These are phyloP conservation scores for Sistotremastrum niveocremeum DNA, from an alignment of 768 basidiomycete genomes.

Conservation along the genomic window DNA sequence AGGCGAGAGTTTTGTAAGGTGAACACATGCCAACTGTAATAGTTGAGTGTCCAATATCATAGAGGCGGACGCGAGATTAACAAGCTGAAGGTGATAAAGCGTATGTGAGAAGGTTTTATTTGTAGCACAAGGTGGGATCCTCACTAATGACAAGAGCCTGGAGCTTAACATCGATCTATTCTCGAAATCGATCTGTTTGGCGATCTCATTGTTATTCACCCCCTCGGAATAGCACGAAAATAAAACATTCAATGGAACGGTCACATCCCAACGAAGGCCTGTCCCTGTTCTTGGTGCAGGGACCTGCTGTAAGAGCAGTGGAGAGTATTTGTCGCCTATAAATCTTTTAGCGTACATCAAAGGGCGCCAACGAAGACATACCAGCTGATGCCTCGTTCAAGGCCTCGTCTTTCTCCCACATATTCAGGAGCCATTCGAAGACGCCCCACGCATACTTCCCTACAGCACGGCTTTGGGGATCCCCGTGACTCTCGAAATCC, in stretches of 20 bases:
- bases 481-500: neutral
- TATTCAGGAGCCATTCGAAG: constrained; percentile 50
- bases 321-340: constrained; percentile 29
- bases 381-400: constrained; percentile 20
- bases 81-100: constrained; percentile 12
- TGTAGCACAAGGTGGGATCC: constrained; percentile 2
- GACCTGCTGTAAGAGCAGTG: constrained; percentile 44
- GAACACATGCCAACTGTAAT: constrained; percentile 12
- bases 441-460: constrained; percentile 56
- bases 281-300: constrained; percentile 35
- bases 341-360: constrained; percentile 4
- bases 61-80: constrained; percentile 20
- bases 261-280: constrained; percentile 42
- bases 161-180: constrained; percentile 15
- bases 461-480: constrained; percentile 18
- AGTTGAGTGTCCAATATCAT: constrained; percentile 19
- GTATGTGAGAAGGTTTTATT: neutral
- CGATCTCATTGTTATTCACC: neutral
- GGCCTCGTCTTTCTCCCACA: constrained; percentile 59
- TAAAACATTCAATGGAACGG: constrained; percentile 33
- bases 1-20: constrained; percentile 1
- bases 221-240: constrained; percentile 11
- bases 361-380: constrained; percentile 1
- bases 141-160: constrained; percentile 13
- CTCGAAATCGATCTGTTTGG: constrained; percentile 12